Evolutionary conservation across 208 protist genomes (phyloP).

Genomic region (Leishmania turanica): DNA sequence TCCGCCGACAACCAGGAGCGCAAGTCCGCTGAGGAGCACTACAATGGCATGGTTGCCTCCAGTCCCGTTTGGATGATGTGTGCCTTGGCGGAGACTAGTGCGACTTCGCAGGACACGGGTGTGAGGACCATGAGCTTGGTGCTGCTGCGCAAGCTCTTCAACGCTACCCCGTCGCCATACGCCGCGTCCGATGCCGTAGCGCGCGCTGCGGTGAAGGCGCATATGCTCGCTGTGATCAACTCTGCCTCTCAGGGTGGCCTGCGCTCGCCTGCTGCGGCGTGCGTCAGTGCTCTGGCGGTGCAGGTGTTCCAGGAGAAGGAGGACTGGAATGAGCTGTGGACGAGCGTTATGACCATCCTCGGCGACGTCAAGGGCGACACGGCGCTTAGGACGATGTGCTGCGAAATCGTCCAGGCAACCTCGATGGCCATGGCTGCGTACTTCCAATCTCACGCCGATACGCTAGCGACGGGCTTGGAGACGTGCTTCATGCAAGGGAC

Average conservation of each 20-base stretch:
- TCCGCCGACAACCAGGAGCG: constrained; percentile 71
- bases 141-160: constrained; percentile 79
- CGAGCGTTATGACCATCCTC: constrained; percentile 70
- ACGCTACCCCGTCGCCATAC: constrained; percentile 54
- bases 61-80: constrained; percentile 69
- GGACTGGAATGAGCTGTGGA: constrained; percentile 80
- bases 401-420: constrained; percentile 72
- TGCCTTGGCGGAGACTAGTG: constrained; percentile 60
- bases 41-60: constrained; percentile 43
- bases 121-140: constrained; percentile 62
- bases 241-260: constrained; percentile 54
- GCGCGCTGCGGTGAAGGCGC: constrained; percentile 52
- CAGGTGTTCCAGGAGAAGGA: constrained; percentile 64
- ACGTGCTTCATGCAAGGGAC: constrained; percentile 47
- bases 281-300: constrained; percentile 73
- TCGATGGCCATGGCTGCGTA: constrained; percentile 51
- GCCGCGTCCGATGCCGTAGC: constrained; percentile 40
- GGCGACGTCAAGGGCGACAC: constrained; percentile 37
- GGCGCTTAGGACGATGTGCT: constrained; percentile 74
- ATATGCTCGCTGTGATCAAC: constrained; percentile 66
- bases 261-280: constrained; percentile 66
- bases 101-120: constrained; percentile 40
- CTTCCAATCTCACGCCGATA: constrained; percentile 47
- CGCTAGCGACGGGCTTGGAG: constrained; percentile 51
- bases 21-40: constrained; percentile 75